phyloP scores from a whole-genome alignment of 176 grass and related monocot species.

The Lolium multiflorum region DNA sequence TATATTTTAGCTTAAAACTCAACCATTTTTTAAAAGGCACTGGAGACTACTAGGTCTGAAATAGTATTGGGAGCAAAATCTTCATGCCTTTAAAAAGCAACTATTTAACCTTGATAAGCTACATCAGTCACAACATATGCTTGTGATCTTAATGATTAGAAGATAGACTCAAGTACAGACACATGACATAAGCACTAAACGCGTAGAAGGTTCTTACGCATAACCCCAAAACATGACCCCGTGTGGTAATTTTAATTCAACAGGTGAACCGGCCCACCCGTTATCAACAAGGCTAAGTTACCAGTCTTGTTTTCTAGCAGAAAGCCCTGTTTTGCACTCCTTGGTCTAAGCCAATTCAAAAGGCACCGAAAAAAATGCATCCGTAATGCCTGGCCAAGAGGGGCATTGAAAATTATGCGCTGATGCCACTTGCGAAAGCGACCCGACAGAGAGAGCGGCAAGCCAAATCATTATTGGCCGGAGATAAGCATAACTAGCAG shows the following conservation, averaged over 20 bases:
- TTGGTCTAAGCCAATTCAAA: constrained; percentile 51
- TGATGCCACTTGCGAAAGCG: constrained; percentile 34
- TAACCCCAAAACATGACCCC: background rate
- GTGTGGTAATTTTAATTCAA: constrained; percentile 17
- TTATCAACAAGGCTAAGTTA: constrained; percentile 18
- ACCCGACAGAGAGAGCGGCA: constrained; percentile 25
- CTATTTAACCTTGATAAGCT: constrained; percentile 19
- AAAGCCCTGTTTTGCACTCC: constrained; percentile 28
- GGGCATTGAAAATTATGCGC: constrained; percentile 53
- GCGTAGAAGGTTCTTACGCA: background rate
- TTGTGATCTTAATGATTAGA: background rate
- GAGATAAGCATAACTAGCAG: constrained; percentile 47
- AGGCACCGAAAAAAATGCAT: constrained; percentile 43
- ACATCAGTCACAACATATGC: background rate
- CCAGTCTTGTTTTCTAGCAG: constrained; percentile 23
- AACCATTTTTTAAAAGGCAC: background rate
- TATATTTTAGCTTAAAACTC: background rate
- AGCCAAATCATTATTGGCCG: constrained; percentile 47
- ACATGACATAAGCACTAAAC: background rate
- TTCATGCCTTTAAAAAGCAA: background rate
- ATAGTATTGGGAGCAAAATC: background rate
- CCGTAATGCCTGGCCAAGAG: constrained; percentile 25
- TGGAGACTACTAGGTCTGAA: background rate
- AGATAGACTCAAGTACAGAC: background rate
- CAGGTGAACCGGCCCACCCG: background rate